Evolutionary conservation across 352 stramenopile genomes (phyloP).

Genomic region (Phytophthora cajani): DNA sequence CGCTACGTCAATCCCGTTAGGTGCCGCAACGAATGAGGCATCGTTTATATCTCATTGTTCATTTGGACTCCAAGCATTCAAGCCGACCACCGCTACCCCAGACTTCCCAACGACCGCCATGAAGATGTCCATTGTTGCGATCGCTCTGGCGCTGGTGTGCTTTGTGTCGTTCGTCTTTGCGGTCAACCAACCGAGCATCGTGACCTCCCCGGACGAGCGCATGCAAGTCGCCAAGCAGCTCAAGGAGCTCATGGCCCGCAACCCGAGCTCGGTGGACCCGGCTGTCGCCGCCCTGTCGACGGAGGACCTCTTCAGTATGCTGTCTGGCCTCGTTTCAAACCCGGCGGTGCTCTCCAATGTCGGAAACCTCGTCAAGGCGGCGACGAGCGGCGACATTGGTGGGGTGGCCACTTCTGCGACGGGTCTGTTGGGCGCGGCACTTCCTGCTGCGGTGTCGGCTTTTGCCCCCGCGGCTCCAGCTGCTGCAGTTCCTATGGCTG

Average conservation of each 20-base stretch:
- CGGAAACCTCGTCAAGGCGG: not conserved
- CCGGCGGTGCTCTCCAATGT: not conserved
- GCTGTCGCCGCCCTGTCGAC: conserved; percentile 5
- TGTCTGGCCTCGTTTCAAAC: conserved; percentile 6
- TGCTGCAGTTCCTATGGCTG: not conserved
- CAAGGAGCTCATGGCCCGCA: conserved; percentile 9
- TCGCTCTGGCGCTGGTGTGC: conserved; percentile 8
- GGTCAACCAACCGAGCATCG: conserved; percentile 6
- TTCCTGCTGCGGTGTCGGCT: not conserved
- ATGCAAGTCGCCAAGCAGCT: conserved; percentile 18
- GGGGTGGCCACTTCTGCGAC: conserved; percentile 3
- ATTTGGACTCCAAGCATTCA: conserved; percentile 2
- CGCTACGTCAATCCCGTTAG: too few relatives aligned
- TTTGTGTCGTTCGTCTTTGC: conserved; percentile 9
- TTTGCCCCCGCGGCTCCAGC: not conserved
- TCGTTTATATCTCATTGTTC: not conserved
- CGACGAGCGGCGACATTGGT: not conserved
- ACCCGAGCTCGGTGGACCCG: not conserved
- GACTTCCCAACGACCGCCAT: conserved; percentile 1
- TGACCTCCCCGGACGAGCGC: conserved; percentile 6
- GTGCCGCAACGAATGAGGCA: not conserved
- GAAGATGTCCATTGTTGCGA: conserved; percentile 7
- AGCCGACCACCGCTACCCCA: not conserved
- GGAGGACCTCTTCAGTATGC: conserved; percentile 13
- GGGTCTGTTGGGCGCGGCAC: not conserved